Evolutionary conservation across 345 rosid genomes (phyloP).

Genomic region (Mangifera indica): DNA sequence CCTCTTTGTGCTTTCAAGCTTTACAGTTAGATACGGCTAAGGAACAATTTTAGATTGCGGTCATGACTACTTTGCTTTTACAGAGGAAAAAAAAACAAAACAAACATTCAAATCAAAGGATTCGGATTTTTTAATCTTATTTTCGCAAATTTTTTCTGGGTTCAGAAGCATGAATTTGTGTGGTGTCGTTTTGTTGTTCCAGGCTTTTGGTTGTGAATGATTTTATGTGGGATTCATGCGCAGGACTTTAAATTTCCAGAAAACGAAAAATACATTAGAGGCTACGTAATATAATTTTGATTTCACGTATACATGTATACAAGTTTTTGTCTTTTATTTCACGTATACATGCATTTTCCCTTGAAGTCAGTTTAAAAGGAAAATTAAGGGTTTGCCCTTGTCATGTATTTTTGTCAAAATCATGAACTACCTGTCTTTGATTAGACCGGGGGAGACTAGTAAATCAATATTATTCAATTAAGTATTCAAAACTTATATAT

Average conservation of each 20-base stretch:
- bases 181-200: background rate
- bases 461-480: too few relatives aligned
- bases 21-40: background rate
- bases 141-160: too few relatives aligned
- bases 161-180: background rate
- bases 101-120: background rate
- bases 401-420: too few relatives aligned
- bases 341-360: background rate
- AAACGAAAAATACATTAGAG: too few relatives aligned
- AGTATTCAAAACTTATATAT: too few relatives aligned
- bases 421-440: too few relatives aligned
- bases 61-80: background rate
- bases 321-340: background rate
- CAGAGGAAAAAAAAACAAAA: background rate
- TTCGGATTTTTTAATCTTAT: too few relatives aligned
- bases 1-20: background rate
- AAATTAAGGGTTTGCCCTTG: too few relatives aligned
- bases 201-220: constrained; percentile 5
- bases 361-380: too few relatives aligned
- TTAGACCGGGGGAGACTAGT: too few relatives aligned
- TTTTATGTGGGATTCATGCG: background rate
- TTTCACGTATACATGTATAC: background rate
- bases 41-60: constrained; percentile 6
- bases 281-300: too few relatives aligned
- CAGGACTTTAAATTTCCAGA: background rate